Percentiles rank a stretch among this genome's conserved stretches.
Conservation (phyloP, 768 basidiomycete genomes). For the Amanita thiersii region DNA sequence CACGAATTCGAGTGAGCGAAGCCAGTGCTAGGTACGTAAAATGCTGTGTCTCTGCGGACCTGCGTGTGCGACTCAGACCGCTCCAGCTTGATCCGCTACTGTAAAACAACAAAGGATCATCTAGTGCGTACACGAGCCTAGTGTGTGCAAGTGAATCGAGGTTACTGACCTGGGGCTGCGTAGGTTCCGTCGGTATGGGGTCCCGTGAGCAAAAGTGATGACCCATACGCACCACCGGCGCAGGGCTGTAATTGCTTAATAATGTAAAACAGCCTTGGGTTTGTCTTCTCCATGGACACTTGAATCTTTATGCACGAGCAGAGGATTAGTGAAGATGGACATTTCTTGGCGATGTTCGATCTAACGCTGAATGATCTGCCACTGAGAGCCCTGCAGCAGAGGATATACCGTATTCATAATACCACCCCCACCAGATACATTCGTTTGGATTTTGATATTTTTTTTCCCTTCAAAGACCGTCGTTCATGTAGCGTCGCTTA, state of each 20-base stretch:
- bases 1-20: constrained; percentile 88
- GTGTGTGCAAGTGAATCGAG: constrained; percentile 10
- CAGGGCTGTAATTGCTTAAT: constrained; percentile 64
- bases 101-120: constrained; percentile 88
- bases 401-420: constrained; percentile 19
- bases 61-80: constrained; percentile 4
- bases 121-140: constrained; percentile 44
- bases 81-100: constrained; percentile 82
- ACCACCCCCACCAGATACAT: constrained; percentile 11
- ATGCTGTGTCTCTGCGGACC: background rate
- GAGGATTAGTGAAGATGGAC: background rate
- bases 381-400: constrained; percentile 5
- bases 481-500: too few species aligned
- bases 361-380: background rate
- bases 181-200: constrained; percentile 96
- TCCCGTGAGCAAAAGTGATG: constrained; percentile 79
- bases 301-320: background rate
- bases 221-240: constrained; percentile 84
- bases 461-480: too few species aligned
- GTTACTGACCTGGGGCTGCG: constrained; percentile 8
- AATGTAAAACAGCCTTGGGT: constrained; percentile 39
- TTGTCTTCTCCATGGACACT: constrained; percentile 1
- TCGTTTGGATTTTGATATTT: constrained; percentile 8
- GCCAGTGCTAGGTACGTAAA: constrained; percentile 72
- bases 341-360: constrained; percentile 5